Evolutionary conservation across 2,329 filamentous ascomycete species (phyloP), one percentile per base, ranked within the genome.

Genomic region (Fusarium agapanthi): DNA sequence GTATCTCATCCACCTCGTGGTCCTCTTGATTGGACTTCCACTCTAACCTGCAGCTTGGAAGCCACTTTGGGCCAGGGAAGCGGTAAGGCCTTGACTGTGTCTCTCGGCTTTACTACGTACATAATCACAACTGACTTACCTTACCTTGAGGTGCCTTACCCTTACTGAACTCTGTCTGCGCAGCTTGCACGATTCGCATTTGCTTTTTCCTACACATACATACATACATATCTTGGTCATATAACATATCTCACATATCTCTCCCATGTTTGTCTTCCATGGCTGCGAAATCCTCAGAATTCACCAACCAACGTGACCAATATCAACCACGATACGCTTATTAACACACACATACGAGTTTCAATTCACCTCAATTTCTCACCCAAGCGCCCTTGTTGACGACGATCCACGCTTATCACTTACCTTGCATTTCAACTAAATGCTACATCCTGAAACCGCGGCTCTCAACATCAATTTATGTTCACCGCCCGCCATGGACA

Each of bases 61-160:
- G 74, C 74, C 74, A 75, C 74, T 67, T 67, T 43, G 20, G 66
- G 65, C 51, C 62, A 54, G 66, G 74, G 72, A 77, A 77, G 75
- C 75, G 75, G 75, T 77, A 77, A 77, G 66, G 64, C 56, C 61
- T 58, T 75, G 61, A 59, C 47, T 47, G 38, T 69, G 47, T 61
- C 37, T 53, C 62, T 74, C 64, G 65, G 68, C 67, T 71, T 59
- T 63, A 62, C 69, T 70, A 67, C 50, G 63, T 71, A 71, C 63
- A 61, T 66, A 61, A 61, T 48, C 64, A 54, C 41, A 55, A 53
- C 50, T 63, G 43, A 45, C 18, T 44, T 26, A 24, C 26, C 24
- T 28, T 28, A 53, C 50, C 34, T 53, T 53, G 4, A 34, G 32
- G 32, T 34, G 32, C 50, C 50, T 48, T 24, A 13, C 50, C 34